Evolutionary conservation across 2,329 filamentous ascomycete species (phyloP).

Genomic region (Fusarium albidum): DNA sequence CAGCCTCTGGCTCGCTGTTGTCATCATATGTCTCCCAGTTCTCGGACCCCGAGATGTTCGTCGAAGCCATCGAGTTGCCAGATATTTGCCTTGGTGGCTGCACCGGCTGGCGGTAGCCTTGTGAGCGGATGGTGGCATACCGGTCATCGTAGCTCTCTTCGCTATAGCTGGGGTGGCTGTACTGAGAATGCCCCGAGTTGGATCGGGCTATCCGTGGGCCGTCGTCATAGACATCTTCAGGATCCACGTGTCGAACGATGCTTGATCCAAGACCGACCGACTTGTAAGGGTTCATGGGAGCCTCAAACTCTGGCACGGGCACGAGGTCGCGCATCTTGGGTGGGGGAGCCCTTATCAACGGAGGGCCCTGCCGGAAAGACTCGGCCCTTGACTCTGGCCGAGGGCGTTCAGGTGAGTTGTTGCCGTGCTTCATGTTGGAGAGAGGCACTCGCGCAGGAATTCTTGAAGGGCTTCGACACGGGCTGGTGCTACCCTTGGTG

Average conservation of each 20-base stretch:
- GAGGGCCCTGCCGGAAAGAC: conserved; percentile 62
- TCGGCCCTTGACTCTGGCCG: conserved; percentile 54
- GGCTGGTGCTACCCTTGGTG: conserved; percentile 44
- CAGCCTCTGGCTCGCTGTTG: conserved; percentile 77
- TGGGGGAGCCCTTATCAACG: conserved; percentile 71
- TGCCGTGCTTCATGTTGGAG: conserved; percentile 72
- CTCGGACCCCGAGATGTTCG: conserved; percentile 81
- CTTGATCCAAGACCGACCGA: conserved; percentile 58
- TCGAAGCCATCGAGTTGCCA: conserved; percentile 76
- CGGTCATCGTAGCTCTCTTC: conserved; percentile 48
- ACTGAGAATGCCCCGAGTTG: conserved; percentile 51
- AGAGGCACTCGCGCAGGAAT: conserved; percentile 76
- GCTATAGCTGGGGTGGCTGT: conserved; percentile 44
- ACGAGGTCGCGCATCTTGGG: conserved; percentile 90
- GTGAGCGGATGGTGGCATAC: conserved; percentile 52
- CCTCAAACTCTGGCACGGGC: conserved; percentile 59
- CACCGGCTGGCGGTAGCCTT: conserved; percentile 50
- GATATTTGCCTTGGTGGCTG: conserved; percentile 68
- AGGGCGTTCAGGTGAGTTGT: conserved; percentile 82
- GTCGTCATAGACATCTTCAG: conserved; percentile 90
- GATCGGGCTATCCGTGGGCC: conserved; percentile 46
- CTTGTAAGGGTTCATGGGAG: conserved; percentile 58
- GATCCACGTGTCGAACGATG: conserved; percentile 68
- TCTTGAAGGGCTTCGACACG: conserved; percentile 54
- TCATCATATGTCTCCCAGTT: conserved; percentile 99